phyloP scores from a whole-genome alignment of 805 yeast species.

The Lipomyces japonicus region DNA sequence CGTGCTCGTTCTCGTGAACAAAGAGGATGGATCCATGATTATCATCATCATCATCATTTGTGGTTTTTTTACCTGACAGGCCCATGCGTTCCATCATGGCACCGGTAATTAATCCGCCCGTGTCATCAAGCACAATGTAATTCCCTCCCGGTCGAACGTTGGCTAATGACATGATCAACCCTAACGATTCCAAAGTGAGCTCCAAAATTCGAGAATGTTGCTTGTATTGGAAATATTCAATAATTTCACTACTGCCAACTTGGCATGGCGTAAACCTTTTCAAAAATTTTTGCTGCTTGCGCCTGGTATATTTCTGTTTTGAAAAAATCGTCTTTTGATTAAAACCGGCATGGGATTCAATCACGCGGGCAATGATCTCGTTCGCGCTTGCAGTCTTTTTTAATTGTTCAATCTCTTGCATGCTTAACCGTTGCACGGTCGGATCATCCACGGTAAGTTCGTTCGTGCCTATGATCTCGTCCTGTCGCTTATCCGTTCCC shows the following conservation, averaged over 20 bases:
- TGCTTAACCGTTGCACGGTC: conserved; percentile 65
- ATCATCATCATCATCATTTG: conserved; percentile 29
- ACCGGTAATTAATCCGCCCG: conserved; percentile 85
- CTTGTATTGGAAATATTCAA: conserved; percentile 73
- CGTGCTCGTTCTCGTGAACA: conserved; percentile 90
- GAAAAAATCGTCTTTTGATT: conserved; percentile 84
- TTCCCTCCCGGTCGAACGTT: conserved; percentile 87
- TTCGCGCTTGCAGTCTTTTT: conserved; percentile 64
- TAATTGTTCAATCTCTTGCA: conserved; percentile 79
- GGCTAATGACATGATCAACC: conserved; percentile 69
- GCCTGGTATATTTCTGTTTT: conserved; percentile 83
- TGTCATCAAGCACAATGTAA: conserved; percentile 84
- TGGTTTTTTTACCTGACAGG: conserved; percentile 33
- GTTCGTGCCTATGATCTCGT: conserved; percentile 51
- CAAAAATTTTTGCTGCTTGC: conserved; percentile 88
- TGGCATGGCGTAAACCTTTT: conserved; percentile 80
- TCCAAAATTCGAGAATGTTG: conserved; percentile 71
- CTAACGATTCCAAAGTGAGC: conserved; percentile 79
- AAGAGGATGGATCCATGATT: conserved; percentile 61
- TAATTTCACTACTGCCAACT: conserved; percentile 63
- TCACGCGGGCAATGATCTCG: conserved; percentile 74
- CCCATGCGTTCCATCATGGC: conserved; percentile 89
- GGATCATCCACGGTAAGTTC: conserved; percentile 63
- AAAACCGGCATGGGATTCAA: conserved; percentile 79
- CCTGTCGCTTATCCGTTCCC: conserved; percentile 39